Conservation (phyloP, 371 early-diverging fungal genomes). For the Blakeslea trispora region DNA sequence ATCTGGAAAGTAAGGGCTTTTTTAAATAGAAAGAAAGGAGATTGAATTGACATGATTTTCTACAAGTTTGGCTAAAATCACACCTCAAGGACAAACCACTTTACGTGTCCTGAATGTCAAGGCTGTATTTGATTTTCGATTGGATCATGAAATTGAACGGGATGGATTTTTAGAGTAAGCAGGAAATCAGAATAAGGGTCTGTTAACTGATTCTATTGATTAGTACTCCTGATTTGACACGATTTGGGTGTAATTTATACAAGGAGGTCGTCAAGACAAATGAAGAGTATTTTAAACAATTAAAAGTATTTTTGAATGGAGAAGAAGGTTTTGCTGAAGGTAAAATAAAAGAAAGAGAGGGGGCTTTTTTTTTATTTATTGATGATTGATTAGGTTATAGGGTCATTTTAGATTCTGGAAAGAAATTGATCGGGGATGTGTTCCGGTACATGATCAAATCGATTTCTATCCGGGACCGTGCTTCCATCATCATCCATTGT, state of each 20-base stretch:
- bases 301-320: conserved; percentile 22
- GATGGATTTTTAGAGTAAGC: conserved; percentile 48
- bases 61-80: conserved; percentile 32
- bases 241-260: conserved; percentile 18
- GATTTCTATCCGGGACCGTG: conserved; percentile 10
- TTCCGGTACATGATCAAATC: conserved; percentile 22
- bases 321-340: conserved; percentile 27
- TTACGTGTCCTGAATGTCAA: conserved; percentile 51
- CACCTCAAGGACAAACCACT: conserved; percentile 47
- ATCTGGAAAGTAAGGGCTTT: conserved; percentile 26
- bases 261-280: conserved; percentile 15
- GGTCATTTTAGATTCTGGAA: conserved; percentile 25
- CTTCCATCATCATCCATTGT: conserved; percentile 74
- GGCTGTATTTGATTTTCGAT: conserved; percentile 61
- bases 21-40: too few relatives aligned
- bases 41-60: too few relatives aligned
- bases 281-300: conserved; percentile 9
- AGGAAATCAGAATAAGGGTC: not conserved
- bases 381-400: conserved; percentile 19
- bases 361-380: too few relatives aligned
- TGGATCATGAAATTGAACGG: conserved; percentile 53
- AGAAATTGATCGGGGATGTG: conserved; percentile 20
- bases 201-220: conserved; percentile 1
- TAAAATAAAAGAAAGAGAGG: not conserved
- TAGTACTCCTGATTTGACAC: conserved; percentile 17